phyloP scores from a whole-genome alignment of 2,329 filamentous ascomycete species.

The Thermomyces lanuginosus region DNA sequence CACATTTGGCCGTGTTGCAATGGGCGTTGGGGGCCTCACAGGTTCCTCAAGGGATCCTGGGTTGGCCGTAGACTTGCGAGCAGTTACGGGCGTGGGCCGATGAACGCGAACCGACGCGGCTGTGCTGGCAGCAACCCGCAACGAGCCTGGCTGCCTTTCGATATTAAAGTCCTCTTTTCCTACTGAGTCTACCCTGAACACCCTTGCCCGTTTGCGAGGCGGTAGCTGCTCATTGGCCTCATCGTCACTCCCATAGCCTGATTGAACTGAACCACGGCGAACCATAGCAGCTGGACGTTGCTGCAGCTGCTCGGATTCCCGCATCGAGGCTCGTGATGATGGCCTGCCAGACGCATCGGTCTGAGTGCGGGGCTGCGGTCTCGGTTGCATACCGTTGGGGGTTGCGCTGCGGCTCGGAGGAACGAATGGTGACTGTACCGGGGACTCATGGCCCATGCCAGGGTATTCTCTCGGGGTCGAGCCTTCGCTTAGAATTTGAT shows the following conservation, averaged over 20 bases:
- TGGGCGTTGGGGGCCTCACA: slow-evolving; percentile 32
- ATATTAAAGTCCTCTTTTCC: slow-evolving; percentile 50
- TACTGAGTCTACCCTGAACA: slow-evolving; percentile 56
- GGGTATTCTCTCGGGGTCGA: slow-evolving; percentile 27
- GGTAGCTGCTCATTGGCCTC: slow-evolving; percentile 45
- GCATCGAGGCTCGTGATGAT: slow-evolving; percentile 43
- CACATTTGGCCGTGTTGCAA: slow-evolving; percentile 17
- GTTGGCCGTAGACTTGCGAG: slow-evolving; percentile 14
- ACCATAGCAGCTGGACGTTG: slow-evolving; percentile 11
- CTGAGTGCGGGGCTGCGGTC: slow-evolving; percentile 13
- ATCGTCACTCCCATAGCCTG: slow-evolving; percentile 57
- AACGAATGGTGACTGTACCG: slow-evolving; percentile 19
- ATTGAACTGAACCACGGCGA: slow-evolving; percentile 25
- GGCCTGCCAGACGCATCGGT: slow-evolving; percentile 28
- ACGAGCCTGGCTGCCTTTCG: slow-evolving; percentile 56
- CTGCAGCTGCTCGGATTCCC: slow-evolving; percentile 20
- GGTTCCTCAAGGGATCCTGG: slow-evolving; percentile 26
- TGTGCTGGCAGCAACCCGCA: slow-evolving; percentile 80
- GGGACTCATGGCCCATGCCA: slow-evolving; percentile 20
- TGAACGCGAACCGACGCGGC: slow-evolving; percentile 75
- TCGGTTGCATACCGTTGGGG: slow-evolving; percentile 15
- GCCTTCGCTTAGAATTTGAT: slow-evolving; percentile 29
- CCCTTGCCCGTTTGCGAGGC: slow-evolving; percentile 63
- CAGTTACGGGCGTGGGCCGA: slow-evolving; percentile 46
- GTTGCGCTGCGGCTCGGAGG: slow-evolving; percentile 23